Evolutionary conservation across 1,284 basidiomycete genomes (phyloP), one percentile per base, ranked within the genome.

Genomic region (Sanghuangporus sanghuang): DNA sequence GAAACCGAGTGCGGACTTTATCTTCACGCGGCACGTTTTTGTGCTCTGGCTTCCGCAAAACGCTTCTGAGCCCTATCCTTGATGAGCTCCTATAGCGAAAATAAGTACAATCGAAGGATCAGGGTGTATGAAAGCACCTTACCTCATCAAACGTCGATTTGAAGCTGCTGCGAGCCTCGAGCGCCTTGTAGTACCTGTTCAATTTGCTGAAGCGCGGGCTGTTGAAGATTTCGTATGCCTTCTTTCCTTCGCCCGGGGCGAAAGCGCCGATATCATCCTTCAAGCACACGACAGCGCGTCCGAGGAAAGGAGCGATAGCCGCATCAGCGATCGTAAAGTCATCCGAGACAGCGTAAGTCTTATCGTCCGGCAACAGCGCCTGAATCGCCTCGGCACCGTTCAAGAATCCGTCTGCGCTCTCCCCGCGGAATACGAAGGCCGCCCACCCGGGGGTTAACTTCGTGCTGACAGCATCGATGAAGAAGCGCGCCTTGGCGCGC

Each of bases 401-500:
- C 23, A 81, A 67, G 40, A 86, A 62, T 1, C 69, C 73, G 5
- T 78, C 78, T 8, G 74, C 71, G 11, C 76, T 68, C 64, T 79
- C 79, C 12, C 83, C 84, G 1, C 73, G 71, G 14, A 70, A 35
- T 16, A 77, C 50, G 59, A 79, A 75, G 11, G 71, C 78, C 36
- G 68, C 64, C 65, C 69, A 80, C 0, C 73, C 71, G 0, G 80
- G 76, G n/a, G 71, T 46, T 64, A 82, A 70, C 67, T 81, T 81
- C 60, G 73, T 79, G 6, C 77, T 74, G 46, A 82, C 74, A 3
- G 73, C 73, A 59, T 87, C 82, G 66, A 85, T 81, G 75, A 88
- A 85, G 71, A 86, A 82, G 8, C 86, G 82, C 2, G 78, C 81
- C 60, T 79, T 76, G 5, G 86, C 86, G 18, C 83, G 81, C 8